Percentiles rank a stretch among this genome's conserved stretches.
Evolutionary conservation across 805 yeast genomes (phyloP).

Genomic region (Suhomyces sp.): DNA sequence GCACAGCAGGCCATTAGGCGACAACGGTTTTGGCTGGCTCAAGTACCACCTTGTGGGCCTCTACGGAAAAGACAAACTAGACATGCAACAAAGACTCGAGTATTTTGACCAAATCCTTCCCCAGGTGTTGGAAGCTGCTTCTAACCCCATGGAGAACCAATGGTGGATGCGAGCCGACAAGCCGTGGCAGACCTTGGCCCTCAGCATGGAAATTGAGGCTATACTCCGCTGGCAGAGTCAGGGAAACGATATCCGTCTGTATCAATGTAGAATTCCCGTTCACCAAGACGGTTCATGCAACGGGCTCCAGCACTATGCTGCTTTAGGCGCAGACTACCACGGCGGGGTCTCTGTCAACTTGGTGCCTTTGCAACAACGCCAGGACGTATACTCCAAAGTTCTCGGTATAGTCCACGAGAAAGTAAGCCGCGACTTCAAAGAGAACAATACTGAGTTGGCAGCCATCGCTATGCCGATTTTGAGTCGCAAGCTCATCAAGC

Average conservation of each 20-base stretch:
- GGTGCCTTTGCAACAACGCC: conserved; percentile 18
- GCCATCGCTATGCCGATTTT: background rate
- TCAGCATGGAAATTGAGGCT: conserved; percentile 30
- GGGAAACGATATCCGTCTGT: conserved; percentile 21
- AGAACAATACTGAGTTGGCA: background rate
- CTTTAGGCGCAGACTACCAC: conserved; percentile 33
- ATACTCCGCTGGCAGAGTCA: conserved; percentile 15
- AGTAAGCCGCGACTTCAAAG: conserved; percentile 4
- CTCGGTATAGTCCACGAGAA: conserved; percentile 20
- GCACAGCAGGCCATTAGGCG: conserved; percentile 35
- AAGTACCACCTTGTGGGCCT: conserved; percentile 37
- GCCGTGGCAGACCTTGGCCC: conserved; percentile 40
- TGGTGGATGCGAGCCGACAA: conserved; percentile 40
- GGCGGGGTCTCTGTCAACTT: conserved; percentile 43
- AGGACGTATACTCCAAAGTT: conserved; percentile 36
- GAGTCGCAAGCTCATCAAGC: conserved; percentile 34
- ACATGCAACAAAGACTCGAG: conserved; percentile 20
- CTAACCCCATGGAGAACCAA: conserved; percentile 19
- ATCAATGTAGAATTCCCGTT: conserved; percentile 31
- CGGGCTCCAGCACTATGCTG: conserved; percentile 47
- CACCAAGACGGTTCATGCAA: conserved; percentile 47
- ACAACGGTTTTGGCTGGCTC: conserved; percentile 35
- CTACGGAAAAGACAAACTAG: conserved; percentile 28
- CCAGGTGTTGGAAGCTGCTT: conserved; percentile 25
- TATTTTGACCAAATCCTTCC: conserved; percentile 25